Base-by-base conservation (phyloP, 2,329 filamentous ascomycete species). In the Calonectria multiphialidica region DNA sequence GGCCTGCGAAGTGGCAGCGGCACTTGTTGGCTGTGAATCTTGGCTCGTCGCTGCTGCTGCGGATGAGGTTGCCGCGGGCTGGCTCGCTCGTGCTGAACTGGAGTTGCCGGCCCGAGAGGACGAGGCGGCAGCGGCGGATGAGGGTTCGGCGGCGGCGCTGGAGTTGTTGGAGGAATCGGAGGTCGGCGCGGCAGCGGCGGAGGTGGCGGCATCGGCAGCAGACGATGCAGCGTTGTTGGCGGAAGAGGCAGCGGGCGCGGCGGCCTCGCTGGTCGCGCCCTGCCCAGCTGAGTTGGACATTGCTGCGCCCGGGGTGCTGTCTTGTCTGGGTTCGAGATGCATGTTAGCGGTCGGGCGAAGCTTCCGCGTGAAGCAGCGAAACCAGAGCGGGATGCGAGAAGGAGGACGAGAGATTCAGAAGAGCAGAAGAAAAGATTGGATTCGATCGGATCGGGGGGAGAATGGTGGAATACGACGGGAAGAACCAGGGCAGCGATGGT, bases 251-350 rank as follows among this genome's bases (percentile, higher is more conserved):
- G 53, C 53, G 42, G 6, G 53, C 53, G 30, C 30, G 53, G 33
- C 50, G 23, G 78, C 63, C n/a, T 71, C 67, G 53, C 71, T 74
- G 28, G 78, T 79, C 40, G 77, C 72, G 73, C 71, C 64, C 64
- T 74, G 64, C 23, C 68, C 78, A 50, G 81, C 77, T 53, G 66
- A 76, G 76, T 78, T 81, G 66, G 81, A 82, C 84, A 85, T 85
- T 77, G 74, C 80, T 73, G 80, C 78, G 73, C 74, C 74, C 65
- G 73, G 71, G 21, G 76, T 74, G 73, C 68, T 75, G 65, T 73
- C 64, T 68, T 80, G 82, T 71, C 82, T 84, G 69, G 67, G 68
- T 66, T 75, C 61, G 72, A 80, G 76, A 63, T 81, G 72, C 78
- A 81, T 83, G 80, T 86, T 79, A 86, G 83, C 77, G 77, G 69